Conservation (phyloP, 371 early-diverging fungal species). For the Funneliformis caledonium region DNA sequence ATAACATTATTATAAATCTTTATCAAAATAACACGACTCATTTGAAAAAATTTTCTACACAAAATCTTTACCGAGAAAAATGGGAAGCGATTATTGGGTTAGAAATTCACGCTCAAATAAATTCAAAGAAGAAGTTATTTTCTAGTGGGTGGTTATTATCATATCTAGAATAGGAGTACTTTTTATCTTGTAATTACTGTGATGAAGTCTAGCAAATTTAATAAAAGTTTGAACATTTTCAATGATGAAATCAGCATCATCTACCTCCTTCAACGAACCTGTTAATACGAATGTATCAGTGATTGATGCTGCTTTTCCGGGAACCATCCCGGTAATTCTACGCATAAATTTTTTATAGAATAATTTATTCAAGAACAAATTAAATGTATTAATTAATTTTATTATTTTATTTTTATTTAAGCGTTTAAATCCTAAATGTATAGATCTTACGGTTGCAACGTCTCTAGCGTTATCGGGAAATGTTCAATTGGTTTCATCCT, state of each 20-base stretch:
- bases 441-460: conserved; percentile 74
- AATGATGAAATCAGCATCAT: conserved; percentile 46
- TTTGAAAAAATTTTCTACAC: background rate
- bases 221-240: background rate
- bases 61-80: background rate
- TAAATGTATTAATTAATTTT: background rate
- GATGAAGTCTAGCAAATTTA: background rate
- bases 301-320: conserved; percentile 89
- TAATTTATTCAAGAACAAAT: background rate
- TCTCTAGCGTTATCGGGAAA: conserved; percentile 72
- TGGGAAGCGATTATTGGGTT: conserved; percentile 81
- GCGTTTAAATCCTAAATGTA: conserved; percentile 72
- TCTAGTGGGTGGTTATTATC: conserved; percentile 56
- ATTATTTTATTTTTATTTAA: conserved; percentile 42
- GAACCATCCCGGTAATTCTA: conserved; percentile 62
- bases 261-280: conserved; percentile 60
- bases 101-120: conserved; percentile 90
- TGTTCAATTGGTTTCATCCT: conserved; percentile 69
- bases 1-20: background rate
- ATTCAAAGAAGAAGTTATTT: conserved; percentile 80
- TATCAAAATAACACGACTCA: background rate
- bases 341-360: background rate
- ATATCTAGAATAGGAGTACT: too few relatives aligned
- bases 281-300: conserved; percentile 75
- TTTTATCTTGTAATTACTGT: too few relatives aligned